Base-by-base conservation (phyloP, 1,139 yeast species). In the Pichia cactophila region DNA sequence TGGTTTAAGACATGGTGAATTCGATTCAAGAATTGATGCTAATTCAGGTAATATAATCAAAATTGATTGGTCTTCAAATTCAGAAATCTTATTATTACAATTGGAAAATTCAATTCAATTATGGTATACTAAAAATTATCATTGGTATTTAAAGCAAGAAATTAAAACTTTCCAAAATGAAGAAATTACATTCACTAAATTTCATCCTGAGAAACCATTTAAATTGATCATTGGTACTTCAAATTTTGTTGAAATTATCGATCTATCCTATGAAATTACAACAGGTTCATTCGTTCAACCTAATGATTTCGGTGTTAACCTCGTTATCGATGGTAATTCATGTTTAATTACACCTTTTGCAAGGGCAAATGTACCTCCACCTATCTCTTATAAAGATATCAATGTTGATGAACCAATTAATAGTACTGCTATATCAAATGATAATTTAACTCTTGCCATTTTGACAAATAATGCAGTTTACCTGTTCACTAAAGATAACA, bases 291-390 rank as follows among this genome's bases (percentile, higher is more conserved):
- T 85, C 0, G 65, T 72, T 10, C 67, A 78, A 9, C 90, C 94
- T 1, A 61, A 73, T 53, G 97, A 89, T 64, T 61, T 77, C 26
- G 98, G 98, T 45, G 80, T 86, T 72, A 78, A 81, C 10, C 69
- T 85, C 37, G 96, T 92, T 1, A 72, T 85, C 37, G 98, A 94
- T 69, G 97, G 97, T 3, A 60, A 67, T 2, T 72, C 73, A n/a
- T 75, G 84, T 33, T 80, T 82, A 58, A 69, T 89, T 33, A 90
- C 98, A 0, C 97, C 98, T 0, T 71, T 94, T 40, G 74, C 85
- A 0, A 66, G 83, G 37, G 96, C 97, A 1, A 88, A 83, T 63
- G 94, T 89, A 6, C 99, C 99, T 3, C 99, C 99, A 1, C 99
- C 99, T 41, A 80, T 87, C 62, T 76, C 88, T 40, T 85, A 76